Percentiles rank a stretch among this genome's conserved stretches.
Conservation (phyloP, 139 green algal species). For the Axilococcus clingmanii region DNA sequence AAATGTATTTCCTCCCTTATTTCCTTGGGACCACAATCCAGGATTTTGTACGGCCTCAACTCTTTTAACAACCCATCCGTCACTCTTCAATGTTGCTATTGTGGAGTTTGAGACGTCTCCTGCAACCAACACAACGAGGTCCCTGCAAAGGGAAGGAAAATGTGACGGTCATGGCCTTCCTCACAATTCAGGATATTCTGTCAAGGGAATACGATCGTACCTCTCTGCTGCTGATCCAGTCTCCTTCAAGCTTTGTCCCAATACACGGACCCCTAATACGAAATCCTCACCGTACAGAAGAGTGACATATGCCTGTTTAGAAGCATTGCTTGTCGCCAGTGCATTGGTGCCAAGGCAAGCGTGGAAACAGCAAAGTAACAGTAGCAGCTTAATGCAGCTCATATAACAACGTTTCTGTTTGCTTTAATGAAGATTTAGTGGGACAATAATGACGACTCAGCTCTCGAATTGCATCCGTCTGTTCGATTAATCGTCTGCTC, state of each 20-base stretch:
- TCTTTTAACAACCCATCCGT: conserved; percentile 44
- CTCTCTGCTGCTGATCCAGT: conserved; percentile 27
- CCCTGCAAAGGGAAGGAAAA: conserved; percentile 16
- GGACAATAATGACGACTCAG: no score
- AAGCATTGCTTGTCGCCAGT: no score
- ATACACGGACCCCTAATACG: conserved; percentile 33
- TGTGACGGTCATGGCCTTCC: background rate
- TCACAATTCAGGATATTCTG: no score
- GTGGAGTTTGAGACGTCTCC: conserved; percentile 17
- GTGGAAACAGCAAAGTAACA: no score
- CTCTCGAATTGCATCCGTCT: no score
- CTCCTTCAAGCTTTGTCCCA: conserved; percentile 49
- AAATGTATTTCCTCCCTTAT: conserved; percentile 10
- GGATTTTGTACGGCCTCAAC: conserved; percentile 43
- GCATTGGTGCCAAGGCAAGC: no score
- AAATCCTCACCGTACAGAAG: conserved; percentile 56
- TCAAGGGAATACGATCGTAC: background rate
- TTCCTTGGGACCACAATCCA: conserved; percentile 19
- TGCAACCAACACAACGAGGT: conserved; percentile 40
- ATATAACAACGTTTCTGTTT: no score
- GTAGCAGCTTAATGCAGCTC: no score
- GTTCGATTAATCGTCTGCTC: no score
- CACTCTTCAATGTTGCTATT: conserved; percentile 19
- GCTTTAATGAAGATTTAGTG: no score
- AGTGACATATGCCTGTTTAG: conserved; percentile 49